Evolutionary conservation across 257 asterid genomes (phyloP), one percentile per base, ranked within the genome.

Genomic region (Solanum corneliomulleri): DNA sequence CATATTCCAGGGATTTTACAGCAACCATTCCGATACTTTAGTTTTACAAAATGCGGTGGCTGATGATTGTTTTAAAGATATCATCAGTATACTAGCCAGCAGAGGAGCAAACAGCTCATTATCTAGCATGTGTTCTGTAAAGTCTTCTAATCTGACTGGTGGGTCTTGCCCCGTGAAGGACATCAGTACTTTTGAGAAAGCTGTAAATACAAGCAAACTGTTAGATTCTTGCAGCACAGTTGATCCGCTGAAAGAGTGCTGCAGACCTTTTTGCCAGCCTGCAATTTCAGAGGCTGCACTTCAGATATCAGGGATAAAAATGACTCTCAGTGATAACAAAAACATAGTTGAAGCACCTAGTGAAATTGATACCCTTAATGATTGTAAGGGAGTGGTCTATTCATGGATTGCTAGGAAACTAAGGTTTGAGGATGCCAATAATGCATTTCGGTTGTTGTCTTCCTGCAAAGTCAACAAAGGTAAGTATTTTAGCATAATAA

Each of bases 391-490:
- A 31, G 96, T 96, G 86, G 99, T 96, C 33, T 90, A 89, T 89
- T 93, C 99, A 23, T 97, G 98, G 97, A 89, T 97, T 87, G 94
- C 99, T 3, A 95, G 95, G 90, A 95, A 95, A 82, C 95, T 97
- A 87, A 87, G 96, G 75, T 92, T 89, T 88, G 99, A 95, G 82
- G 89, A 91, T 86, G 98, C 98, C 21, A 92, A 96, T 93, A 89
- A 88, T 86, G 98, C 95, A 41, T 95, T 95, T 89, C 98, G 99
- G 87, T 90, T 91, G 89, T 88, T 97, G 90, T 96, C 98, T 88
- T 94, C 99, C 52, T 97, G 99, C 97, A 97, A 96, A 91, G 98
- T 95, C 88, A 97, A 97, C 91, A 97, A 92, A 92, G 99, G 99
- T 95, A 81, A 45, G 91, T 72, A 62, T 56, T 83, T 58, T 44